These are phyloP conservation scores for Aspergillus avenaceus DNA, from an alignment of 495 filamentous ascomycete genomes.

Conservation along the genomic window DNA sequence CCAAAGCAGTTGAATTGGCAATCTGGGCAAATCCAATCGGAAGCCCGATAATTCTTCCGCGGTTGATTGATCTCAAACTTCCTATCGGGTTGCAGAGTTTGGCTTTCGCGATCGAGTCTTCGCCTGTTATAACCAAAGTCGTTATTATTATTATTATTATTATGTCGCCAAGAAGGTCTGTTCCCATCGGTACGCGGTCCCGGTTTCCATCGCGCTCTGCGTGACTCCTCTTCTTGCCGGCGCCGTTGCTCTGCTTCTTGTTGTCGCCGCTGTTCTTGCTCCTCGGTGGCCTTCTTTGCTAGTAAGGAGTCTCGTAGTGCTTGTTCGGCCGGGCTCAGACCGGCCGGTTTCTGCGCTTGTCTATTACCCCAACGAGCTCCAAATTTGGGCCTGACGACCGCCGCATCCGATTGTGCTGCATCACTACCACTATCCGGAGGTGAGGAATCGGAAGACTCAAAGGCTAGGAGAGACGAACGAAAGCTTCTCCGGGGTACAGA, in stretches of 20 bases:
- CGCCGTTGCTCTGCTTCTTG: neutral
- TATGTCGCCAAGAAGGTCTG: neutral
- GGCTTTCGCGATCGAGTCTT: conserved; percentile 4
- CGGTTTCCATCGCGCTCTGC: neutral
- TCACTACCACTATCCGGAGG: conserved; percentile 8
- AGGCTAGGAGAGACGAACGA: conserved; percentile 21
- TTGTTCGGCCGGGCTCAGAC: conserved; percentile 33
- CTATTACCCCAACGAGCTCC: conserved; percentile 17
- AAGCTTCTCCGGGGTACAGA: conserved; percentile 23
- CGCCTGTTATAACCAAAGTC: too few relatives aligned
- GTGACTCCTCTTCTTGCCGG: neutral
- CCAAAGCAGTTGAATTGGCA: conserved; percentile 24
- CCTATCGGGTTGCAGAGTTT: conserved; percentile 9
- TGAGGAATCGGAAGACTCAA: conserved; percentile 19
- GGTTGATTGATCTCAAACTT: conserved; percentile 1
- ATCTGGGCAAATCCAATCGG: conserved; percentile 33
- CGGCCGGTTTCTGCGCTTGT: conserved; percentile 16
- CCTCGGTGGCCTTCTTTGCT: conserved; percentile 12
- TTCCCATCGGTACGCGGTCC: neutral
- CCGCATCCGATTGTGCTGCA: neutral
- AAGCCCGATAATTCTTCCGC: conserved; percentile 6
- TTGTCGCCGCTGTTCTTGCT: neutral
- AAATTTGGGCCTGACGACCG: conserved; percentile 10
- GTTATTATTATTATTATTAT: too few relatives aligned
- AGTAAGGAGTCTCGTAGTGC: conserved; percentile 29